These are phyloP conservation scores for Ulota crispa DNA, from an alignment of 225 moss, liverwort and hornwort species.

Conservation along the genomic window DNA sequence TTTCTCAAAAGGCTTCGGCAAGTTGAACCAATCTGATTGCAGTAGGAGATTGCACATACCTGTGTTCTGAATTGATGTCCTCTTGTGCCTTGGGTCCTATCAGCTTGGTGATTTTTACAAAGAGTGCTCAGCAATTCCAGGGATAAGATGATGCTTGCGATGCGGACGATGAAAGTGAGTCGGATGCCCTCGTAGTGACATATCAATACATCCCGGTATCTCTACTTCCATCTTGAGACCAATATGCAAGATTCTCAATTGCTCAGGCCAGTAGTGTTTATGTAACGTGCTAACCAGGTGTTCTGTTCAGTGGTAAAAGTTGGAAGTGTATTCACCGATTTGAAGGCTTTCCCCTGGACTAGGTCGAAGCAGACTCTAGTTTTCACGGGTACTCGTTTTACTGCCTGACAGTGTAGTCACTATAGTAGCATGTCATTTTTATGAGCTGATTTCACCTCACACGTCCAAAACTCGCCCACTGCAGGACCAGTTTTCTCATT, in stretches of 20 bases:
- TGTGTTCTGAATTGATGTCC: conserved; percentile 18
- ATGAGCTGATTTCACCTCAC: not conserved
- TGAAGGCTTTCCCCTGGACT: not conserved
- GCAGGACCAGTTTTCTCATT: not conserved
- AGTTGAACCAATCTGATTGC: not conserved
- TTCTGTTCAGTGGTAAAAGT: not conserved
- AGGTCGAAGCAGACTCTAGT: not conserved
- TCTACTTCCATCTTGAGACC: conserved; percentile 7
- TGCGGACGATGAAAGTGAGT: conserved; percentile 4
- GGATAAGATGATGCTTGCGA: not conserved
- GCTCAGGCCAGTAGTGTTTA: not conserved
- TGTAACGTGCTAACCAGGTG: not conserved
- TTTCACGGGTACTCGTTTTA: not conserved
- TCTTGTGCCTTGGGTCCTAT: conserved; percentile 17
- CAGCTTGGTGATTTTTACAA: conserved; percentile 22
- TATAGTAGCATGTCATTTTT: not conserved
- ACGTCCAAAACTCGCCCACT: not conserved
- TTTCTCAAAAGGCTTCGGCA: not conserved
- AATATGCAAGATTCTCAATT: not conserved
- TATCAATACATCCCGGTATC: conserved; percentile 8
- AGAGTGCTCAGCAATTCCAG: conserved; percentile 13
- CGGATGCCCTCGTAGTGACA: conserved; percentile 11
- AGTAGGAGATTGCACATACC: not conserved
- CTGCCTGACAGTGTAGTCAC: not conserved
- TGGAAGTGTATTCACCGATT: not conserved